Evolutionary conservation across 148 eudicot species (phyloP), one percentile per base, ranked within the genome.

Genomic region (Vaccinium darrowii): DNA sequence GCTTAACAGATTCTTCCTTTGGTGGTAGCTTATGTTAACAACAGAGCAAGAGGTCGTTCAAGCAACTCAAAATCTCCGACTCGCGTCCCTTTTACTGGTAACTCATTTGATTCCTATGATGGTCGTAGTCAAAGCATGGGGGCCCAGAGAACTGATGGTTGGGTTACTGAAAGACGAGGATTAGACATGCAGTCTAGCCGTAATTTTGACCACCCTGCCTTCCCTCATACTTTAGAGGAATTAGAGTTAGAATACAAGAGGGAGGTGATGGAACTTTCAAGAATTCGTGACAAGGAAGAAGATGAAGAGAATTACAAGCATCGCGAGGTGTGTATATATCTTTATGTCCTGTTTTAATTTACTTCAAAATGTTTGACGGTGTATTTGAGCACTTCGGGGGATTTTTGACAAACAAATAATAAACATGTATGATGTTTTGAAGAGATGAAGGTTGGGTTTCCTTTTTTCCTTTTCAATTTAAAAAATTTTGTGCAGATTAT

Each of bases 11-110:
- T 83, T 92, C 91, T 94, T 94, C 91, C 88, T 95, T 94, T 94
- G 91, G 86, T 95, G 99, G 98, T 95, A 97, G 99, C 96, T 95
- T 95, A 94, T 92, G 96, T 90, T 92, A 92, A 82, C 91, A 94
- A 92, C 86, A 98, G 99, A 89, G 96, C 91, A 63, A 90, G 93
- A 89, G 91, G 92, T 84, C 94, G 87, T 78, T 87, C 99, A 89
- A 94, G 95, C 89, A 91, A 79, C 88, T 97, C 98, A 81, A 95
- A 89, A 88, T 97, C 99, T 87, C 99, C 99, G n/a, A 87, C 89
- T 80, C 96, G 90, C 77, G 87, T 84, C 73, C 85, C 95, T 74
- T 91, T 90, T 85, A 47, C 85, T 78, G 94, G 95, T 69, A 89
- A 91, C 84, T 87, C 95, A 50, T 90, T 90, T 89, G 88, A 80